Evolutionary conservation across 73 alveolate genomes (phyloP), one percentile per base, ranked within the genome.

Genomic region (Paraurostyla sp.): DNA sequence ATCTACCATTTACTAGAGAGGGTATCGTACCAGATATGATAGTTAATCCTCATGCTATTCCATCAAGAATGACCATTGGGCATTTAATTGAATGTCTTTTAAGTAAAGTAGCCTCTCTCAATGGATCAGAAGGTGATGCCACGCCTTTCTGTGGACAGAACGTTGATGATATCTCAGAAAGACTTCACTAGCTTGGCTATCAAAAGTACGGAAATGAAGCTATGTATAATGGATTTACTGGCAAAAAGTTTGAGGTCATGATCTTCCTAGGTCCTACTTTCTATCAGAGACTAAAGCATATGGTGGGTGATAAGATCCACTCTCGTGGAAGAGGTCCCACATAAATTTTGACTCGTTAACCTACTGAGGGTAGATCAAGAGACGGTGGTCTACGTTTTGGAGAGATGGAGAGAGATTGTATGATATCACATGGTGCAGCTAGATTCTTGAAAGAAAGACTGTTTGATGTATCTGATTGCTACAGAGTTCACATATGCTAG

Each of bases 321-420:
- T 95, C 99, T 18, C 91, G 99, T 87, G 98, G 97, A 0, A 82
- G 99, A 71, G 97, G 98, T 29, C 99, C 99, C 45, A 96, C 98
- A 23, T 98, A 98, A 78, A 98, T 98, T 23, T 84, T 99, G 68
- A 97, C 99, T 4, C 90, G 99, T 76, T 98, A 99, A 87, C 99
- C 99, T 23, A 99, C 99, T 9, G 99, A 99, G 88, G 99, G 99
- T 54, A 95, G 99, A 76, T 98, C 99, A 30, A 93, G 99, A 87
- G 98, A 95, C 59, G 99, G 99, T 18, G 99, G 99, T n/a, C 95
- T 99, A 38, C 90, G 99, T 76, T 99, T 99, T 88, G 99, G 99
- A 40, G 99, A 99, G 93, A 98, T 99, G 99, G 99, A 99, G 94
- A 97, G 99, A 48, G 99, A 99, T 90, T 99, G 99, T 83, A 98